A percentile compares a stretch with the other conserved stretches of the same genome.
phyloP scores from a whole-genome alignment of 768 basidiomycete species.

The Exidia glandulosa region DNA sequence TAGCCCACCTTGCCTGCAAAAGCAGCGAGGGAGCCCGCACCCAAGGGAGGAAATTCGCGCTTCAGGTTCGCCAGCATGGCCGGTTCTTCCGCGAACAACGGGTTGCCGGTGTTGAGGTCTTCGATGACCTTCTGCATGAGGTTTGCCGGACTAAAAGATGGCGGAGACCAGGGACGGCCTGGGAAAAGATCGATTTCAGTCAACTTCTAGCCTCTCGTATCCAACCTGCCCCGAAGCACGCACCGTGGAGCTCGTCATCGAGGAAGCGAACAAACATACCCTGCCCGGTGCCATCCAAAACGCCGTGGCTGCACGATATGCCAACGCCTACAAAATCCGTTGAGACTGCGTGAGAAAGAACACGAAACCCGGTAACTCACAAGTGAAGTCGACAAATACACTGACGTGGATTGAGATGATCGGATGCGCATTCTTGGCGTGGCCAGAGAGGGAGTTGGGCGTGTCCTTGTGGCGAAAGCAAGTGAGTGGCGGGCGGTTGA shows the following conservation, averaged over 20 bases:
- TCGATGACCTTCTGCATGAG: background rate
- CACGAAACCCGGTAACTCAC: background rate
- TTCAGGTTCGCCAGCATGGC: background rate
- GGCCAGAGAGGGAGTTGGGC: background rate
- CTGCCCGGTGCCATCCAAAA: background rate
- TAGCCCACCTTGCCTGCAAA: background rate
- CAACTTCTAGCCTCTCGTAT: background rate
- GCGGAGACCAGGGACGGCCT: background rate
- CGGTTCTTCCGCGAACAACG: background rate
- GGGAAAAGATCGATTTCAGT: background rate
- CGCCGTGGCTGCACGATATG: background rate
- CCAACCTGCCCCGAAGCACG: background rate
- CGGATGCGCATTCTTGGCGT: background rate
- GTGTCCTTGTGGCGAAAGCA: background rate
- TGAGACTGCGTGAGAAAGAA: too few relatives aligned
- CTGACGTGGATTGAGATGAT: background rate
- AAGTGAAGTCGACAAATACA: background rate
- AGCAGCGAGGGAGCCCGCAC: background rate
- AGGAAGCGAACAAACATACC: background rate
- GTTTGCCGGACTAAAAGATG: background rate
- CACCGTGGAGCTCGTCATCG: background rate
- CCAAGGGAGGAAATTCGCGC: background rate
- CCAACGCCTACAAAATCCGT: background rate
- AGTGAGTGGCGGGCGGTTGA: background rate
- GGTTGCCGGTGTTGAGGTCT: background rate